phyloP scores from a whole-genome alignment of 2,329 filamentous ascomycete genomes.

The Monilinia fructigena region DNA sequence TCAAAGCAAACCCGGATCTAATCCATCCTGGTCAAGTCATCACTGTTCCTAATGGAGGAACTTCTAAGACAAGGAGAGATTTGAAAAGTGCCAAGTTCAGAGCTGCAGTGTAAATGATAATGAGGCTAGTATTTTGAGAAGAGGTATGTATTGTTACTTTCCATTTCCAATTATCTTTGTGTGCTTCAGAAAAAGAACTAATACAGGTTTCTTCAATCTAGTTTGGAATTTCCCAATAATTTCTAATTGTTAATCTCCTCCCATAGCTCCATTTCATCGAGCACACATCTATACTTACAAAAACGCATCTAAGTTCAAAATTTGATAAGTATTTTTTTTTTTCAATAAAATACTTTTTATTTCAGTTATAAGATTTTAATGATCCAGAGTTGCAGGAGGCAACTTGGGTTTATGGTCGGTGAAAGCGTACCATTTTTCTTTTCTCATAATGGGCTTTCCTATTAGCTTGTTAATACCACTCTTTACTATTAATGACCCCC shows the following conservation, averaged over 20 bases:
- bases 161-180: rapidly evolving
- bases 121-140: neutral
- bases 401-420: neutral
- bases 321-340: neutral
- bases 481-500: neutral
- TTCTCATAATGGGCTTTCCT: neutral
- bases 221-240: neutral
- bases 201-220: neutral
- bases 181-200: neutral
- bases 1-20: neutral
- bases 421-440: neutral
- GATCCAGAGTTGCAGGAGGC: neutral
- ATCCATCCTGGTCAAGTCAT: neutral
- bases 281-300: neutral
- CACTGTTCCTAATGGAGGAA: neutral
- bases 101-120: neutral
- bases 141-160: neutral
- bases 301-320: no score
- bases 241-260: neutral
- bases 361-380: neutral
- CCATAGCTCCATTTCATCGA: neutral
- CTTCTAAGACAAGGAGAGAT: neutral
- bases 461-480: neutral
- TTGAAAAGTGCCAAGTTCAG: neutral
- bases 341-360: no score